Base-by-base conservation (phyloP, 2,329 filamentous ascomycete species). In the Sporothrix pseudoabietina region DNA sequence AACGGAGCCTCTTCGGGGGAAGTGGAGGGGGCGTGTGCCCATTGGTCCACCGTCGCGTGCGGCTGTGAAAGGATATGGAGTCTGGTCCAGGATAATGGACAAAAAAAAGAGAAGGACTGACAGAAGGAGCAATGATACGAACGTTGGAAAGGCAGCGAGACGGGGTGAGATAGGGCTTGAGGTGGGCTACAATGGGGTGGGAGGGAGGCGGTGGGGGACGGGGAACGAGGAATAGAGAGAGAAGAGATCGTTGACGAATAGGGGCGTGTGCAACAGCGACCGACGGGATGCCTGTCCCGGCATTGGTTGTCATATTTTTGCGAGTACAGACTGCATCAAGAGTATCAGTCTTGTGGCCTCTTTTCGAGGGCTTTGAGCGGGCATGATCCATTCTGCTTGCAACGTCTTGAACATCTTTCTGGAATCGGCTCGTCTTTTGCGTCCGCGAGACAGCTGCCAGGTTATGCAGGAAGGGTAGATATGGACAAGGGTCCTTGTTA, bases 71-170 rank as follows among this genome's bases (percentile, higher is more conserved):
- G 22, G 54, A 41, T 35, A 35, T 35, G 35, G n/a, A 22, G 26
- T 26, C 26, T 26, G 26, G 26, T 26, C 26, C 26, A 26, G 22
- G 41, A 32, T 32, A 66, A 49, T 49, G 30, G 22, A 66, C 19
- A n/a, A 14, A 22, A n/a, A 14, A 26, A 65, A 65, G 8, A 65
- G 30, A 8, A 26, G 14, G n/a, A 49, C 6, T 14, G 41, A 30
- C 52, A 55, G 14, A 30, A 26, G 5, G 52, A 55, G 12, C 4
- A 26, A 41, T 44, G 59, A 65, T 65, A 65, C 35, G 59, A 65
- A 65, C 59, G 10, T 65, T 26, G n/a, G n/a, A 65, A 63, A 65
- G 59, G 59, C 59, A 65, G 59, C 55, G 30, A 44, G n/a, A 44
- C 19, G 59, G 32, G 14, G 59, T 65, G n/a, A 22, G 59, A 44